Base-by-base conservation (phyloP, 345 rosid species). In the Populus simonii region DNA sequence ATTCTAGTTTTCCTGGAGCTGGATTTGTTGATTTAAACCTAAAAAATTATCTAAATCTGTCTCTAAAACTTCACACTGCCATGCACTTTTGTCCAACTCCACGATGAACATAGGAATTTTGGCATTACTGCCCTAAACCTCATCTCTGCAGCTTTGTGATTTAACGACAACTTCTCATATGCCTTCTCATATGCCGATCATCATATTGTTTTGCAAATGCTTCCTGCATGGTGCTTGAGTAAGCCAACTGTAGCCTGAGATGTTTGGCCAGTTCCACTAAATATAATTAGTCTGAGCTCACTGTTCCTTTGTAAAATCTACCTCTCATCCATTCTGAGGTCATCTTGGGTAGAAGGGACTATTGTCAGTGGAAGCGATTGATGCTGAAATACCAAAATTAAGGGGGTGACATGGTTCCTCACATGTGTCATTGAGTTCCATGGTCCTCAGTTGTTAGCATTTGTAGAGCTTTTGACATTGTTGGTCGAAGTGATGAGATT, bases 291-390 rank as follows among this genome's bases (percentile, higher is more conserved):
- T 22, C 12, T 47, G n/a, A 66, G 47, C 12, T 27, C 8, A 18
- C 4, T 33, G 33, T 8, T 33, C 22, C 75, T 22, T 38, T 36
- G 33, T n/a, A 33, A 22, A 16, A 69, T 18, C 35, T 33, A 22
- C 16, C 31, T 36, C 36, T 67, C 22, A 27, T 67, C 62, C 45
- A 45, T 79, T 51, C 23, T 35, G 27, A 11, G 71, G 75, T 91
- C 90, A 93, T 89, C 98, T 90, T 17, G 97, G 90, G 38, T 83
- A 80, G 76, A 93, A 91, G 74, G 97, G 91, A 78, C 98, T 92
- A 49, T 89, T 57, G 0, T 88, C 80, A 66, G 92, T 70, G 1
- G 83, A 88, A 39, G 97, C 97, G 33, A 88, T 70, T 29, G 99
- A 95, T 33, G 85, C 89, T 23, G 85, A 76, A 55, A 74, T 78